Percentiles rank a stretch among this genome's conserved stretches.
These are phyloP conservation scores for Penicillium crustosum DNA, from an alignment of 2,329 filamentous ascomycete genomes.

Conservation along the genomic window DNA sequence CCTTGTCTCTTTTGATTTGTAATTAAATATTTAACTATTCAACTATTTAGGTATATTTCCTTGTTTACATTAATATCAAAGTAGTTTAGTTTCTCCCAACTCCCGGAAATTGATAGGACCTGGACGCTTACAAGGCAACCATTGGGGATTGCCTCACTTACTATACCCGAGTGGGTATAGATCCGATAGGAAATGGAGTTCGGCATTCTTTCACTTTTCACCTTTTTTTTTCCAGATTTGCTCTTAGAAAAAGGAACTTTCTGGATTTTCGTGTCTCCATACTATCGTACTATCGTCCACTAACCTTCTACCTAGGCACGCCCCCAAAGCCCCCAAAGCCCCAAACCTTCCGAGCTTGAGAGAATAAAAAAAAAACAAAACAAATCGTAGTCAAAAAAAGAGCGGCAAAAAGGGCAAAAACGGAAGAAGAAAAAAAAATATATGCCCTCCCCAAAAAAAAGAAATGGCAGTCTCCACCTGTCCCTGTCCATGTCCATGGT, in stretches of 20 bases:
- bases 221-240: not conserved
- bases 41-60: not conserved
- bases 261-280: not conserved
- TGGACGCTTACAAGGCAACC: constrained; percentile 8
- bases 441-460: too few relatives aligned
- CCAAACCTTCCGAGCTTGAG: constrained; percentile 1
- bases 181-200: constrained; percentile 8
- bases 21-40: not conserved
- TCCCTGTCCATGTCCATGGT: constrained; percentile 31
- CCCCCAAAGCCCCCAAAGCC: not conserved
- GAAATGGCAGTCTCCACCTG: constrained; percentile 19
- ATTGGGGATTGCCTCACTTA: constrained; percentile 7
- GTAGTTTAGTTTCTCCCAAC: constrained; percentile 11
- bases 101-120: constrained; percentile 25
- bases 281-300: not conserved
- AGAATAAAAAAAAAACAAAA: not conserved
- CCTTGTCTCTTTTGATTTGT: constrained; percentile 1
- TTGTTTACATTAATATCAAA: not conserved
- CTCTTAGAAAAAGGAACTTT: not conserved
- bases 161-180: constrained; percentile 18
- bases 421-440: not conserved
- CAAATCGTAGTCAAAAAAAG: too few relatives aligned
- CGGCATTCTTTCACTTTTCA: not conserved
- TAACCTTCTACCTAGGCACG: not conserved
- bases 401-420: not conserved